phyloP scores from a whole-genome alignment of 2,329 filamentous ascomycete genomes.

The Ophiocordyceps camponoti-leonardi region DNA sequence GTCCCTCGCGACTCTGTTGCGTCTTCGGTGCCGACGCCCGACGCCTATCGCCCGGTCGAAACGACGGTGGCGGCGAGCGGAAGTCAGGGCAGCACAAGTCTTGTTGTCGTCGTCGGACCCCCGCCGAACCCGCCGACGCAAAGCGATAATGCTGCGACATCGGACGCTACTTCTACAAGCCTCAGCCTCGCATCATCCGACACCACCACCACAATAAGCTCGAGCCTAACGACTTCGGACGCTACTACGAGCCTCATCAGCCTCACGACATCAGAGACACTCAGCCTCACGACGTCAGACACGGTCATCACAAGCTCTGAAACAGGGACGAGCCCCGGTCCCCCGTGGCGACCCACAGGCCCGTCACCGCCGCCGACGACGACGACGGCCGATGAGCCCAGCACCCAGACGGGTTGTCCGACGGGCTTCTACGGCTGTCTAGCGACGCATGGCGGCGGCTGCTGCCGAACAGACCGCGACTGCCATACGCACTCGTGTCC shows the following conservation, averaged over 20 bases:
- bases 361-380: constrained; percentile 7
- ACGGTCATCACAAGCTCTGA: not conserved
- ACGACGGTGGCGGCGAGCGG: constrained; percentile 6
- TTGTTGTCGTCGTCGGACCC: not conserved
- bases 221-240: not conserved
- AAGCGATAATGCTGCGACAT: constrained; percentile 7
- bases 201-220: not conserved
- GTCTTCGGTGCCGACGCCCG: not conserved
- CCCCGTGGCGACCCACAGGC: constrained; percentile 26
- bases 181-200: not conserved
- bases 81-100: constrained; percentile 2
- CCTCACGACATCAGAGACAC: not conserved
- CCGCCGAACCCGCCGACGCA: not conserved
- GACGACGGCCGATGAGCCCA: constrained; percentile 18
- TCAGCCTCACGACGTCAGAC: not conserved
- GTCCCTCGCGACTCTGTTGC: not conserved
- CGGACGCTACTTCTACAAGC: constrained; percentile 12
- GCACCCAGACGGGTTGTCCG: constrained; percentile 42
- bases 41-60: not conserved
- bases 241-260: not conserved
- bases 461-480: constrained; percentile 74
- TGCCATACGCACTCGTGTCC: constrained; percentile 73
- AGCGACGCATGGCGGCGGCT: constrained; percentile 66
- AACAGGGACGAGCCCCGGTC: constrained; percentile 12
- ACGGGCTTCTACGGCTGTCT: constrained; percentile 85